phyloP scores from a whole-genome alignment of 2,329 filamentous ascomycete genomes.

The Venturia nashicola region DNA sequence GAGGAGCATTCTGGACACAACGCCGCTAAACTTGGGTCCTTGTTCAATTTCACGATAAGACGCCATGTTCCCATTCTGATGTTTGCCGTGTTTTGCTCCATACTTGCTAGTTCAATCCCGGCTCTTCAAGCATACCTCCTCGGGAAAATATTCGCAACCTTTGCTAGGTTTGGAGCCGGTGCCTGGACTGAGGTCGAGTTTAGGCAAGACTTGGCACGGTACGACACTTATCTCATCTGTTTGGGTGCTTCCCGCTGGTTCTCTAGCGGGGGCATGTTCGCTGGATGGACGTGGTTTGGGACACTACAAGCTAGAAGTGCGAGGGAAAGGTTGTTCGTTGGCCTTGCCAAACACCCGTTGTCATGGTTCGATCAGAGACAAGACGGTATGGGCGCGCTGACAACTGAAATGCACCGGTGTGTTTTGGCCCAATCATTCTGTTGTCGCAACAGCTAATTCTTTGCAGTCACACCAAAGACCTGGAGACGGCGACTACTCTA shows the following conservation, averaged over 20 bases:
- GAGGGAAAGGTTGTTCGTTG: conserved; percentile 52
- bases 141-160: conserved; percentile 61
- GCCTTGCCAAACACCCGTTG: conserved; percentile 60
- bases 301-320: conserved; percentile 64
- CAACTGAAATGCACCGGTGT: conserved; percentile 63
- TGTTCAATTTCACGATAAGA: conserved; percentile 63
- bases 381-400: conserved; percentile 59
- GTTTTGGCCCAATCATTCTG: conserved; percentile 17
- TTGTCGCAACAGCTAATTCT: conserved; percentile 12
- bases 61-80: conserved; percentile 44
- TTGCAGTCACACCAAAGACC: conserved; percentile 62
- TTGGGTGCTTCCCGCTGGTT: conserved; percentile 57
- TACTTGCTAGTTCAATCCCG: conserved; percentile 48
- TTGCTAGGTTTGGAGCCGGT: conserved; percentile 53
- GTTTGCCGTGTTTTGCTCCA: conserved; percentile 43
- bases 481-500: conserved; percentile 70
- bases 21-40: conserved; percentile 33
- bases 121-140: conserved; percentile 58
- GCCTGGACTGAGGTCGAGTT: conserved; percentile 38
- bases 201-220: conserved; percentile 25
- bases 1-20: neutral
- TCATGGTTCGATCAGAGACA: conserved; percentile 68
- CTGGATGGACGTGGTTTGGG: conserved; percentile 64
- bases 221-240: conserved; percentile 38
- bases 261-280: conserved; percentile 53